phyloP scores from a whole-genome alignment of 768 basidiomycete genomes.

The Termitomyces sp. region DNA sequence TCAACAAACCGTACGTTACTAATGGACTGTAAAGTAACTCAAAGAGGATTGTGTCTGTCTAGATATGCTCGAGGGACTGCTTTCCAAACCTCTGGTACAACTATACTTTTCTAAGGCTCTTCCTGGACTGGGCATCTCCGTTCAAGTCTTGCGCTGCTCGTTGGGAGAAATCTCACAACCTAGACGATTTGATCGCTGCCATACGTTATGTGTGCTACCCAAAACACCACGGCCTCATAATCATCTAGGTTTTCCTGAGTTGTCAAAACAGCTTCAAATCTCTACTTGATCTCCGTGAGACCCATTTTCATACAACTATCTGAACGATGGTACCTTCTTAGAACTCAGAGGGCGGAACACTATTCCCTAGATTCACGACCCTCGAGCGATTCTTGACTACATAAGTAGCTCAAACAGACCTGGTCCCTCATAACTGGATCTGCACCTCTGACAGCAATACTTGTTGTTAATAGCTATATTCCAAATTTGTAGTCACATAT shows the following conservation, averaged over 20 bases:
- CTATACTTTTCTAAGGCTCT: not conserved
- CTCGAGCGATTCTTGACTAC: too few species aligned
- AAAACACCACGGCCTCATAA: not conserved
- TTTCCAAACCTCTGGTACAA: not conserved
- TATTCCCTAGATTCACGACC: too few species aligned
- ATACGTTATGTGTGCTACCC: not conserved
- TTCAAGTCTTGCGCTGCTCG: too few species aligned
- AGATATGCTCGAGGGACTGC: not conserved
- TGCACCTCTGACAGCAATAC: not conserved
- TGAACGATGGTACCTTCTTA: too few species aligned
- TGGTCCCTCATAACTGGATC: not conserved
- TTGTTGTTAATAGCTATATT: not conserved
- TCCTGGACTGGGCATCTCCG: too few species aligned
- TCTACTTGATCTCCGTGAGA: not conserved
- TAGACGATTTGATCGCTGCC: not conserved
- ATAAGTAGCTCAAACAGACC: not conserved
- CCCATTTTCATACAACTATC: too few species aligned
- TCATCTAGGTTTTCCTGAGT: not conserved
- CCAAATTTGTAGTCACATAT: not conserved
- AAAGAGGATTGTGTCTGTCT: too few species aligned
- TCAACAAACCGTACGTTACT: too few species aligned
- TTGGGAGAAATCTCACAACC: too few species aligned
- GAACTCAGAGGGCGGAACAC: too few species aligned
- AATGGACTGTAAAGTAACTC: too few species aligned
- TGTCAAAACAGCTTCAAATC: not conserved